A percentile compares a stretch with the other conserved stretches of the same genome.
phyloP scores from a whole-genome alignment of 1,139 yeast genomes.

The Hyphopichia fennica region DNA sequence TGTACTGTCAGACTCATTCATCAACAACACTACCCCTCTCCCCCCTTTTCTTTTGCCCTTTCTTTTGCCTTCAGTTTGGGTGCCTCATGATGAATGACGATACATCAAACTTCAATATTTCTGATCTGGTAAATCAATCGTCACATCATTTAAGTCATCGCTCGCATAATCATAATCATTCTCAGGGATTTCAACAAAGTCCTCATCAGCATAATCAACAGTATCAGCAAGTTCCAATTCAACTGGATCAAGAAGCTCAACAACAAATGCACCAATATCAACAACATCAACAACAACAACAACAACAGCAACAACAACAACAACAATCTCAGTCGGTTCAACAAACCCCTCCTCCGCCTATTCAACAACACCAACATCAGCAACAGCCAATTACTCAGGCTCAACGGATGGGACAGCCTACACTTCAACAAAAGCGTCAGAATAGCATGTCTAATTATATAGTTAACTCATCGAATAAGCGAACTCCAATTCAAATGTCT shows the following conservation, averaged over 20 bases:
- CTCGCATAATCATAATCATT: neutral
- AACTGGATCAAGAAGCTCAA: neutral
- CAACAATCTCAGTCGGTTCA: neutral
- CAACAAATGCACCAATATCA: neutral
- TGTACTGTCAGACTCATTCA: neutral
- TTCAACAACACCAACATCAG: neutral
- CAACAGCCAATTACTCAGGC: neutral
- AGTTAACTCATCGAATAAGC: slow-evolving; percentile 34
- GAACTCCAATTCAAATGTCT: slow-evolving; percentile 29
- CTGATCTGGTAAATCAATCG: slow-evolving; percentile 1
- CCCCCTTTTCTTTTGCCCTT: neutral
- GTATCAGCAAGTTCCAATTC: neutral
- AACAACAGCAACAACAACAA: neutral
- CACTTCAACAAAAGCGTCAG: slow-evolving; percentile 40
- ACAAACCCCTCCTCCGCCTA: neutral
- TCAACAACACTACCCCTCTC: neutral
- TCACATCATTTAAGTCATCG: neutral
- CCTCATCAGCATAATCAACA: neutral
- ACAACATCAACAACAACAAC: neutral
- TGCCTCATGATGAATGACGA: neutral
- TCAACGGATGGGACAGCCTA: slow-evolving; percentile 3
- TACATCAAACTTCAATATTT: neutral
- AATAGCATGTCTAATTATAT: slow-evolving; percentile 38
- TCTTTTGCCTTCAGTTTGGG: neutral
- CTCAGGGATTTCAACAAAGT: neutral